phyloP scores from a whole-genome alignment of 2,329 filamentous ascomycete species.

The Colletotrichum tamarilloi region DNA sequence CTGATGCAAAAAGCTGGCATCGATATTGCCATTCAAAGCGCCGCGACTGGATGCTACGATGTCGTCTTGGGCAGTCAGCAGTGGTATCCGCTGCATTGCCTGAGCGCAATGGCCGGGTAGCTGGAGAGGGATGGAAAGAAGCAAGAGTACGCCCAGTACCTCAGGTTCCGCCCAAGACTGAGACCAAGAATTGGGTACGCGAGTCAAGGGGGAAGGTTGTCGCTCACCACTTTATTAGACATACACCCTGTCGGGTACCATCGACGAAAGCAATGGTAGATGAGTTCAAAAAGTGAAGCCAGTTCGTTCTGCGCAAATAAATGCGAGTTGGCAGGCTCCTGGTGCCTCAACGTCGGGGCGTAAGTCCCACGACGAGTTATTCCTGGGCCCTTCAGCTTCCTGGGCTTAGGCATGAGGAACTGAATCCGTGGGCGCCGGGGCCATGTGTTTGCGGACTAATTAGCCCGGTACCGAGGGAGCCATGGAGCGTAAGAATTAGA shows the following conservation, averaged over 20 bases:
- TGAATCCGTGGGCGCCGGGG: not conserved
- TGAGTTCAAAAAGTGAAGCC: not conserved
- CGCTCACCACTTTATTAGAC: not conserved
- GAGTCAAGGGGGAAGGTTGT: constrained; percentile 24
- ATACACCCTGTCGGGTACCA: constrained; percentile 4
- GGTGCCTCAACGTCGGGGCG: not conserved
- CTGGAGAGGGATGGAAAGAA: constrained; percentile 9
- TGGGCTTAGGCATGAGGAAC: not conserved
- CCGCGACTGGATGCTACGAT: not conserved
- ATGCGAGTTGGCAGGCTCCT: not conserved
- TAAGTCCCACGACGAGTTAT: not conserved
- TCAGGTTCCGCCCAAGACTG: not conserved
- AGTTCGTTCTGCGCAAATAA: not conserved
- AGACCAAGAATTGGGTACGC: not conserved
- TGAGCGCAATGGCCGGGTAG: not conserved
- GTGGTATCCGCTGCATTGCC: not conserved
- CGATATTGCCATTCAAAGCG: too few species aligned
- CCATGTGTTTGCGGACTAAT: not conserved
- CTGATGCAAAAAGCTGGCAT: too few species aligned
- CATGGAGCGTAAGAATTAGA: not conserved
- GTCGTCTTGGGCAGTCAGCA: not conserved
- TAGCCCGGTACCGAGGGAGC: too few species aligned
- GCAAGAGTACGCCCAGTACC: not conserved
- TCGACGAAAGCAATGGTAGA: not conserved
- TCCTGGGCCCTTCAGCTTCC: not conserved